These are phyloP conservation scores for Lachancea lanzarotensis DNA, from an alignment of 805 yeast species.

Conservation along the genomic window DNA sequence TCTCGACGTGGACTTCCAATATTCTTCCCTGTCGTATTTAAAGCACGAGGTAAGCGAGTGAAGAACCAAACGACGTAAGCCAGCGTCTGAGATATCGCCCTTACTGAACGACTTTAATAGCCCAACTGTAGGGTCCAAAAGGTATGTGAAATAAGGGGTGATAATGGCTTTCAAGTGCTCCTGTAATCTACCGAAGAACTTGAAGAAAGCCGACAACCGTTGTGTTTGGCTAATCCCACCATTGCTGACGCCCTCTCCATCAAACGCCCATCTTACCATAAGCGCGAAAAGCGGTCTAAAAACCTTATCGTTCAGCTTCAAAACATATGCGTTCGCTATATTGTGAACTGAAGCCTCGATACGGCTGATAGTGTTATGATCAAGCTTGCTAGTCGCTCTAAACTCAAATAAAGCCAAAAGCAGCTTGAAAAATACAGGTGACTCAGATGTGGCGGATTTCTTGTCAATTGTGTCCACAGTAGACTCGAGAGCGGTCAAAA, in stretches of 20 bases:
- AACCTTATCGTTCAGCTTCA: slow-evolving; percentile 88
- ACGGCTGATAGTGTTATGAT: slow-evolving; percentile 67
- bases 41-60: slow-evolving; percentile 74
- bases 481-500: slow-evolving; percentile 57
- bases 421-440: slow-evolving; percentile 62
- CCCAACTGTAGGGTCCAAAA: slow-evolving; percentile 63
- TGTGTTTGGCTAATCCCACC: slow-evolving; percentile 42
- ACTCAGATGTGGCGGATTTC: slow-evolving; percentile 65
- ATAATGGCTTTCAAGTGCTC: slow-evolving; percentile 79
- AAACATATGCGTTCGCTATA: slow-evolving; percentile 67
- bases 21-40: slow-evolving; percentile 86
- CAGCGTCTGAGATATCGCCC: slow-evolving; percentile 40
- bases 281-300: slow-evolving; percentile 89
- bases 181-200: slow-evolving; percentile 78
- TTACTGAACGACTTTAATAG: slow-evolving; percentile 46
- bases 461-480: slow-evolving; percentile 63
- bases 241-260: slow-evolving; percentile 62
- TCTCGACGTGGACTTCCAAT: slow-evolving; percentile 86
- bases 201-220: slow-evolving; percentile 69
- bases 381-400: slow-evolving; percentile 53
- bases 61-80: slow-evolving; percentile 65
- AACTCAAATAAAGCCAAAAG: slow-evolving; percentile 65
- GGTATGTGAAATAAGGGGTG: slow-evolving; percentile 80
- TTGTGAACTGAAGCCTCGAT: slow-evolving; percentile 71
- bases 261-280: slow-evolving; percentile 86